phyloP scores from a whole-genome alignment of 345 rosid species.

The Rhodomyrtus tomentosa region DNA sequence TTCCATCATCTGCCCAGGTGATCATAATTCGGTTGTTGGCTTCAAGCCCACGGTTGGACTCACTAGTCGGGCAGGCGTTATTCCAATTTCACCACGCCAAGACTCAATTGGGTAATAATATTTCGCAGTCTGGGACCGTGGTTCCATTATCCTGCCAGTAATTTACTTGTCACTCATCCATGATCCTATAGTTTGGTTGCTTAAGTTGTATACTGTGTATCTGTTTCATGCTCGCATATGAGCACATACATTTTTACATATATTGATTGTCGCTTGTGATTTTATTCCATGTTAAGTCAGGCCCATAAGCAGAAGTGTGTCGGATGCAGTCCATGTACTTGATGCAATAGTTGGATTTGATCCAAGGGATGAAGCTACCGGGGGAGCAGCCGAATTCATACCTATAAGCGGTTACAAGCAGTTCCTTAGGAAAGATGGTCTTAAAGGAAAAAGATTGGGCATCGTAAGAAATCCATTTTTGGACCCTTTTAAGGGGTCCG shows the following conservation, averaged over 20 bases:
- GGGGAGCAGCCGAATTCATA: constrained; percentile 8
- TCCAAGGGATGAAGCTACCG: constrained; percentile 12
- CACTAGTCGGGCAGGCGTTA: constrained; percentile 67
- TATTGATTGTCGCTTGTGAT: not conserved
- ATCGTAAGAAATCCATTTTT: constrained; percentile 3
- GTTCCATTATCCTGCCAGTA: not conserved
- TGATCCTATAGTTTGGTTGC: not conserved
- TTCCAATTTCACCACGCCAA: constrained; percentile 10
- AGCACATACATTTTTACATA: too few species aligned
- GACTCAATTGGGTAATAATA: constrained; percentile 16
- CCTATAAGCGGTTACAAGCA: constrained; percentile 25
- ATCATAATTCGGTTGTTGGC: constrained; percentile 52
- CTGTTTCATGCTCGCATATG: not conserved
- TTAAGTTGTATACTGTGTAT: not conserved
- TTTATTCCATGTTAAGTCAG: not conserved
- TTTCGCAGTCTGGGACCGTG: not conserved
- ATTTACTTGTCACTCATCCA: not conserved
- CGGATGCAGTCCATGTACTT: constrained; percentile 16
- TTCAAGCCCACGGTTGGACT: constrained; percentile 70
- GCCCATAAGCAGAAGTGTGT: constrained; percentile 18
- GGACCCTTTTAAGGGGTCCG: not conserved
- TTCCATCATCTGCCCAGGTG: constrained; percentile 53
- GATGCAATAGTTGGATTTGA: constrained; percentile 20
- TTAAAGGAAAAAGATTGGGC: constrained; percentile 18
- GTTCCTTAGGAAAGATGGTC: constrained; percentile 11